Percentiles rank a stretch among this genome's conserved stretches.
These are phyloP conservation scores for Lentinula lateritia DNA, from an alignment of 768 basidiomycete genomes.

Conservation along the genomic window DNA sequence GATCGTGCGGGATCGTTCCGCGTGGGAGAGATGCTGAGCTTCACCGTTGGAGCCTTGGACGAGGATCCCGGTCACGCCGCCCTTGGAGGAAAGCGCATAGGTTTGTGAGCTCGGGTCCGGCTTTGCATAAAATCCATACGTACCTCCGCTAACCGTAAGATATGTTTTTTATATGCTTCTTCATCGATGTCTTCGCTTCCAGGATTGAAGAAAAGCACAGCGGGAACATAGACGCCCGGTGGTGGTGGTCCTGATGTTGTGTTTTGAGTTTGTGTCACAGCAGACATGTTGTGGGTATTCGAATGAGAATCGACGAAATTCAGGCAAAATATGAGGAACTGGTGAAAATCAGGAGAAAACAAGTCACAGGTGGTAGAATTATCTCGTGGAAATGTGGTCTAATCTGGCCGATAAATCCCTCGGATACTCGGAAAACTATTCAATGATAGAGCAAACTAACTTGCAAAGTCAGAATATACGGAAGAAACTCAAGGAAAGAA, in stretches of 20 bases:
- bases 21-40: slow-evolving; percentile 70
- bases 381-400: not conserved
- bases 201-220: slow-evolving; percentile 63
- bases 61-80: slow-evolving; percentile 67
- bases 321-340: no score
- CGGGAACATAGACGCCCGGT: slow-evolving; percentile 71
- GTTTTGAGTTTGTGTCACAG: not conserved
- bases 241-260: slow-evolving; percentile 31
- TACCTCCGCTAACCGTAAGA: slow-evolving; percentile 70
- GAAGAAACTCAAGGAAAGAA: no score
- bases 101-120: not conserved
- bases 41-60: slow-evolving; percentile 75
- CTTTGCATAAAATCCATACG: slow-evolving; percentile 4
- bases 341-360: not conserved
- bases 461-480: no score
- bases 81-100: slow-evolving; percentile 33
- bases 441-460: not conserved
- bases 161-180: slow-evolving; percentile 59
- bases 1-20: slow-evolving; percentile 63
- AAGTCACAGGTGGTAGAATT: no score
- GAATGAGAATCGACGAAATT: not conserved
- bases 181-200: slow-evolving; percentile 68
- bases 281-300: not conserved
- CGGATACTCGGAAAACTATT: not conserved
- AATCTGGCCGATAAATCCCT: not conserved